phyloP scores from a whole-genome alignment of 257 asterid genomes.

The Salvia splendens region DNA sequence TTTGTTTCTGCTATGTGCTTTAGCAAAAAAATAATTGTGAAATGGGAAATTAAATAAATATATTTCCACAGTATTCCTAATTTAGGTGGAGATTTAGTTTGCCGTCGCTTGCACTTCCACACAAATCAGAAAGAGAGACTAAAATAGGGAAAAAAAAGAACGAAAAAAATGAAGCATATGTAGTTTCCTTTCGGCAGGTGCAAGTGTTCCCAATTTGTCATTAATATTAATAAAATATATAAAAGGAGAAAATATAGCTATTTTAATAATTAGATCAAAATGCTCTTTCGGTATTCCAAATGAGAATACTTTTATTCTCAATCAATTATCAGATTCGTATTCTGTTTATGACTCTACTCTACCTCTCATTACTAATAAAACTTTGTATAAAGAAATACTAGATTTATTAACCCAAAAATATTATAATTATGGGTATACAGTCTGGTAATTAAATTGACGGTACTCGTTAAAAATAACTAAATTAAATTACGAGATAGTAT shows the following conservation, averaged over 20 bases:
- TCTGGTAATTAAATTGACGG: neutral
- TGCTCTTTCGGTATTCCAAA: conserved; percentile 35
- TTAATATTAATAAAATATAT: neutral
- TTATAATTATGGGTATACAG: neutral
- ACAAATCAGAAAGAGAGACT: neutral
- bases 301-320: conserved; percentile 11
- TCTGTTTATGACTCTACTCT: conserved; percentile 17
- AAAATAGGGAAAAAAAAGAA: neutral
- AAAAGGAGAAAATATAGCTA: neutral
- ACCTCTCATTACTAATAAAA: neutral
- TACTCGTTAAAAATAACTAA: neutral
- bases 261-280: conserved; percentile 14
- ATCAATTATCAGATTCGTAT: conserved; percentile 20
- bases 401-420: neutral
- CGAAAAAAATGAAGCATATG: conserved; percentile 7
- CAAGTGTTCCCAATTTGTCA: conserved; percentile 17
- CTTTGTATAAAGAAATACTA: neutral
- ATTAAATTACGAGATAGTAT: neutral
- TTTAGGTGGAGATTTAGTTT: conserved; percentile 24
- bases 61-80: neutral
- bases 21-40: too few relatives aligned
- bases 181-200: conserved; percentile 34
- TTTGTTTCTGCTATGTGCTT: too few relatives aligned
- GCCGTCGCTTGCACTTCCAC: conserved; percentile 25
- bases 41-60: too few relatives aligned